These are phyloP conservation scores for Lactarius tabidus DNA, from an alignment of 768 basidiomycete species.

Conservation along the genomic window DNA sequence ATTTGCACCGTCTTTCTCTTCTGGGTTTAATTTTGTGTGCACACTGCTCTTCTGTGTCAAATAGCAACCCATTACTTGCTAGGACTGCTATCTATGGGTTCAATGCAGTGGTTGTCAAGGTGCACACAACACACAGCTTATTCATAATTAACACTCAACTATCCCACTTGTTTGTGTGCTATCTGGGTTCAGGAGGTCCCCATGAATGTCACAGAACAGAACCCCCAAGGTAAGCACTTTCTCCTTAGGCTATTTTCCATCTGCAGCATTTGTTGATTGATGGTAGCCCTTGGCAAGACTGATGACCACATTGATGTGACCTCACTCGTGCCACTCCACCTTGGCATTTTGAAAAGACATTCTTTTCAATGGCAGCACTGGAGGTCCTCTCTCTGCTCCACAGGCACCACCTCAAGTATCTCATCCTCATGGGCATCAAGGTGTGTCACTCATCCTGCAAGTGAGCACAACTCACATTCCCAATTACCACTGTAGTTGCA, in stretches of 20 bases:
- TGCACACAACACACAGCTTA: conserved; percentile 28
- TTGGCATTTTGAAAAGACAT: conserved; percentile 69
- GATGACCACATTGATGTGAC: conserved; percentile 12
- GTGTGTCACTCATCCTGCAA: conserved; percentile 44
- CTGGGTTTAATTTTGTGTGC: conserved; percentile 69
- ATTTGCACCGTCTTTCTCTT: conserved; percentile 58
- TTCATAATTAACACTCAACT: not conserved
- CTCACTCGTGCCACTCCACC: conserved; percentile 50
- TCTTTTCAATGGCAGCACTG: conserved; percentile 82
- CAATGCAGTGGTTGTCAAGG: conserved; percentile 71
- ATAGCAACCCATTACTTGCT: conserved; percentile 22
- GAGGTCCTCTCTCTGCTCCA: conserved; percentile 54
- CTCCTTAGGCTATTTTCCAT: conserved; percentile 54
- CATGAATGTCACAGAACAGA: conserved; percentile 83
- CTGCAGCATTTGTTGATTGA: conserved; percentile 37
- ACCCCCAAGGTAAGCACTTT: conserved; percentile 67
- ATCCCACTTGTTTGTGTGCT: not conserved
- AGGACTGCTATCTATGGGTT: conserved; percentile 61
- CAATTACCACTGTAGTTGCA: conserved; percentile 54
- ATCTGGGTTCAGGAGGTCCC: conserved; percentile 57
- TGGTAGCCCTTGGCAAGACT: conserved; percentile 37
- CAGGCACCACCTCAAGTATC: conserved; percentile 45
- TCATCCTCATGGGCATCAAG: conserved; percentile 88
- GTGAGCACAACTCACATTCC: not conserved
- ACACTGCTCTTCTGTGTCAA: not conserved